These are phyloP conservation scores for Phragmites australis DNA, from an alignment of 176 grass and related monocot genomes.

Conservation along the genomic window DNA sequence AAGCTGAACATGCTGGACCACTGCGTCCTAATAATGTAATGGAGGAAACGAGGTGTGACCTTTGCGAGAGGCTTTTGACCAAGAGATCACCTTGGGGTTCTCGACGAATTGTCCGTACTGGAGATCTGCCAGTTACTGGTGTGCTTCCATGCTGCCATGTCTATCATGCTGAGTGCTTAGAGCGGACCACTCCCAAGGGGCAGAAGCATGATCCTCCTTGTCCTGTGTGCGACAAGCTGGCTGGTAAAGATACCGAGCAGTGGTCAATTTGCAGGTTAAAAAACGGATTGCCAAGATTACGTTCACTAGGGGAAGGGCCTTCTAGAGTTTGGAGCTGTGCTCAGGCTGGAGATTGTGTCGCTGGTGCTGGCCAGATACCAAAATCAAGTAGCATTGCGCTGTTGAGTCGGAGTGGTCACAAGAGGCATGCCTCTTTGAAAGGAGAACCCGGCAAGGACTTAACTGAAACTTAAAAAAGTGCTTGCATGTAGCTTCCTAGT, in stretches of 20 bases:
- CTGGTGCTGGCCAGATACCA: slow-evolving; percentile 41
- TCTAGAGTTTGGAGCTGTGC: slow-evolving; percentile 76
- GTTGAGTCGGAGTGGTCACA: slow-evolving; percentile 41
- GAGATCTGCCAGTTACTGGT: slow-evolving; percentile 65
- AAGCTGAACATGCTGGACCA: slow-evolving; percentile 30
- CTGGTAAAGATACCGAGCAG: slow-evolving; percentile 54
- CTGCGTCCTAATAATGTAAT: slow-evolving; percentile 19
- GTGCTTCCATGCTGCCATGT: slow-evolving; percentile 80
- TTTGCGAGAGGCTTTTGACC: slow-evolving; percentile 63
- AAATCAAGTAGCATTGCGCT: slow-evolving; percentile 38
- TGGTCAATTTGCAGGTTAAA: slow-evolving; percentile 71
- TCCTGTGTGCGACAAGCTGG: slow-evolving; percentile 61
- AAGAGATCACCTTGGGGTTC: slow-evolving; percentile 72
- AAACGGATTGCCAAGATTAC: slow-evolving; percentile 66
- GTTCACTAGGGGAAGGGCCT: slow-evolving; percentile 60
- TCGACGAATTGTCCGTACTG: slow-evolving; percentile 62
- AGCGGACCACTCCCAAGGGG: slow-evolving; percentile 59
- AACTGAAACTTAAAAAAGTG: slow-evolving; percentile 36
- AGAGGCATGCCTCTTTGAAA: slow-evolving; percentile 48
- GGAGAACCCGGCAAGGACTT: slow-evolving; percentile 36
- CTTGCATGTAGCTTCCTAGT: slow-evolving; percentile 20
- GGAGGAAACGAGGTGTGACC: slow-evolving; percentile 53
- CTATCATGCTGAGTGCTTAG: slow-evolving; percentile 87
- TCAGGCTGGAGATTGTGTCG: slow-evolving; percentile 53
- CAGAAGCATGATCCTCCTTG: slow-evolving; percentile 72